Evolutionary conservation across 176 grass and related monocot genomes (phyloP), one percentile per base, ranked within the genome.

Genomic region (Aegilops bicornis): DNA sequence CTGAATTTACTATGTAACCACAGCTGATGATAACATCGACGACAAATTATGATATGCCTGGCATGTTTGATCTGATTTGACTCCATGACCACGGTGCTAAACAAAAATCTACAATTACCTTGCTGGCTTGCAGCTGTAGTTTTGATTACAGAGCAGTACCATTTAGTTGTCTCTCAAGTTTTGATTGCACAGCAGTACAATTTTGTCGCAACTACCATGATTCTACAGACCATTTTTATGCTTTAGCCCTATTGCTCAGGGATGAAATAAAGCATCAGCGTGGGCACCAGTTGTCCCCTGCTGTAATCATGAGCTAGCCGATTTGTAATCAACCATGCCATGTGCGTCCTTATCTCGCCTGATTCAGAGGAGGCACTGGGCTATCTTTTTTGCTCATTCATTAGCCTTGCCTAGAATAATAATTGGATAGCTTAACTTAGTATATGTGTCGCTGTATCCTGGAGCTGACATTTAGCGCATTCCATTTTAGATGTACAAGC

Each of bases 401-500:
- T 2, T 84, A 76, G 12, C 69, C 39, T 56, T 68, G 52, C n/a
- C 63, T 2, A 25, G 22, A 85, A 32, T 37, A 7, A 22, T 86
- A 35, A 69, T 7, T 15, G 15, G 29, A 56, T 39, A 36, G 1
- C 47, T 67, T 77, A 32, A 69, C 71, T 74, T 27, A 27, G 40
- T 76, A 54, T 54, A 7, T 54, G 7, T 32, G 25, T 2, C 13
- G 31, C 2, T 43, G 24, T 64, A 42, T 65, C 1, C 31, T 2
- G 15, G 4, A 40, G 23, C 60, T 85, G 40, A 89, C 60, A 2
- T 48, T 86, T 22, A 30, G 11, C 52, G 2, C 4, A 17, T 30
- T 30, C 45, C 27, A 70, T 30, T 95, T 75, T 64, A 98, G 93
- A 87, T 94, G 43, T 89, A 89, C 52, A 95, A 95, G 84, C 90